Conservation (phyloP, 1,284 basidiomycete genomes). For the Pterulicium gracile region DNA sequence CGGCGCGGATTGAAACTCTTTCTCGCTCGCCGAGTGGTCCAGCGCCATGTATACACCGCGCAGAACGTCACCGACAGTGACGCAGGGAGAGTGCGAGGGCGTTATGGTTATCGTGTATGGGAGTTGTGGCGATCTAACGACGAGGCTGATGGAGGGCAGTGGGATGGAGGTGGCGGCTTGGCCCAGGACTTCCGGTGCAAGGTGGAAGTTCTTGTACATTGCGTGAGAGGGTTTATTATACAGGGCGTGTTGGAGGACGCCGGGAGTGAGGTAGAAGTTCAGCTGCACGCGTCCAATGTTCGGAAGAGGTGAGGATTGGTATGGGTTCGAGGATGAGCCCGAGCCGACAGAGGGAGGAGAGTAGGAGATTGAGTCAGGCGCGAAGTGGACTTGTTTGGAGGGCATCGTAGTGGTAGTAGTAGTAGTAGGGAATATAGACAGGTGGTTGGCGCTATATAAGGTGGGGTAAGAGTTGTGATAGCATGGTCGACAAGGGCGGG, state of each 20-base stretch:
- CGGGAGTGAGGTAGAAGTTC: not conserved
- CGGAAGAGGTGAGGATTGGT: not conserved
- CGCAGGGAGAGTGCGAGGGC: not conserved
- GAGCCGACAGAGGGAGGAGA: not conserved
- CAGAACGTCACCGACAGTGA: not conserved
- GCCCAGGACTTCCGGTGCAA: not conserved
- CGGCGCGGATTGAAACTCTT: not conserved
- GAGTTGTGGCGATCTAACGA: not conserved
- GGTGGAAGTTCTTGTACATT: not conserved
- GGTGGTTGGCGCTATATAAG: too few species aligned
- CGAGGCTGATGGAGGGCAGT: not conserved
- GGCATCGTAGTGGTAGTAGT: not conserved
- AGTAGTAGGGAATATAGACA: too few species aligned
- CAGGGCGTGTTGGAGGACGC: not conserved
- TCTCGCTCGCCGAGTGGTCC: not conserved
- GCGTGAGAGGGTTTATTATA: not conserved
- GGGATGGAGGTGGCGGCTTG: not conserved
- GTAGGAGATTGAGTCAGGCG: not conserved
- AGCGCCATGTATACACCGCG: not conserved
- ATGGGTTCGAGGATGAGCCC: not conserved
- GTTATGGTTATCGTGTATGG: not conserved
- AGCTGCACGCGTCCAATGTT: not conserved
- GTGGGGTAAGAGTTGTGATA: too few species aligned
- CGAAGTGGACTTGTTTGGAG: not conserved
- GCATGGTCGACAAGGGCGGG: too few species aligned